phyloP scores from a whole-genome alignment of 2,329 filamentous ascomycete genomes.

The Thelonectria olida region DNA sequence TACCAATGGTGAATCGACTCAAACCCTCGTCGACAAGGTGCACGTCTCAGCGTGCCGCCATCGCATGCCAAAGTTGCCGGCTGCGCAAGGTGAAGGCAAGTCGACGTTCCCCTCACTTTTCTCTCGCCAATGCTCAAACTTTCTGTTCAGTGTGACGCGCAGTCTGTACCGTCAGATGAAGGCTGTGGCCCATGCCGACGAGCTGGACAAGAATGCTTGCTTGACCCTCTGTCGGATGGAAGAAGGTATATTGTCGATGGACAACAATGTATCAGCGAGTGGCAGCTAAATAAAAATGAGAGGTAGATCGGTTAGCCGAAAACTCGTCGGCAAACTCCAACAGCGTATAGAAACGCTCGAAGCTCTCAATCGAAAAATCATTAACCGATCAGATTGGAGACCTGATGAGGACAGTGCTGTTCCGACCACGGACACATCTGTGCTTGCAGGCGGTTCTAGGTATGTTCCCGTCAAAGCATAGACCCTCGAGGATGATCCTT shows the following conservation, averaged over 20 bases:
- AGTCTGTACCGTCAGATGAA: conserved; percentile 10
- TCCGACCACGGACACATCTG: neutral
- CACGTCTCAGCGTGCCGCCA: conserved; percentile 11
- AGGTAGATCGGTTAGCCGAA: conserved; percentile 17
- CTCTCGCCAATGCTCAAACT: neutral
- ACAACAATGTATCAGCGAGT: too few relatives aligned
- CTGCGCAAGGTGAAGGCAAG: conserved; percentile 23
- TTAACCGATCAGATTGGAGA: neutral
- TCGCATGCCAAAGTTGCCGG: conserved; percentile 22
- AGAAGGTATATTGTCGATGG: conserved; percentile 8
- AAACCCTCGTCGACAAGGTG: conserved; percentile 6
- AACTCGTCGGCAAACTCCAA: conserved; percentile 21
- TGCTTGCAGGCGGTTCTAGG: neutral
- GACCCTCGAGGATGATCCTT: neutral
- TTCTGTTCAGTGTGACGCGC: conserved; percentile 17
- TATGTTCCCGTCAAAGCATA: neutral
- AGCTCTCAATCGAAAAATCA: conserved; percentile 5
- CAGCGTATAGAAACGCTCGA: conserved; percentile 24
- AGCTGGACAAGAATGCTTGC: conserved; percentile 21
- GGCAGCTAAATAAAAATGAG: neutral
- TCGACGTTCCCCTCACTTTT: too few relatives aligned
- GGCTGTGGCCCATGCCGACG: conserved; percentile 20
- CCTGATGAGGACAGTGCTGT: neutral
- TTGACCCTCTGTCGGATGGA: conserved; percentile 23
- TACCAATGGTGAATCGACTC: conserved; percentile 10